These are phyloP conservation scores for Pelargonium myrrhifolium DNA, from an alignment of 441 rosid genomes.

Conservation along the genomic window DNA sequence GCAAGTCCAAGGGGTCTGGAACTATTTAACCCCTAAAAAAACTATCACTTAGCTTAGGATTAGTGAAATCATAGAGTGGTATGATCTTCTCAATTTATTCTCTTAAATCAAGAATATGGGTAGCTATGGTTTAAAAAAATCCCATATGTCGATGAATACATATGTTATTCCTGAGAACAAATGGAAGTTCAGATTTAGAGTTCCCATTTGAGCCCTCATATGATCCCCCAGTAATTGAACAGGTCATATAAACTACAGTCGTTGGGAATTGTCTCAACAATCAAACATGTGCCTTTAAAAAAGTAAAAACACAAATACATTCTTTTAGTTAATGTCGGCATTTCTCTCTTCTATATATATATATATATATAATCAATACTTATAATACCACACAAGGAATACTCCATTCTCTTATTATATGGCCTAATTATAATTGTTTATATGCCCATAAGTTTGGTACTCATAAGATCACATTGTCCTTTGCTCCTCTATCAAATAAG, in stretches of 20 bases:
- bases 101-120: neutral
- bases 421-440: neutral
- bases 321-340: neutral
- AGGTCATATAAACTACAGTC: too few relatives aligned
- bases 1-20: too few relatives aligned
- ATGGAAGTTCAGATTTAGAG: neutral
- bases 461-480: too few relatives aligned
- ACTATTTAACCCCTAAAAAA: too few relatives aligned
- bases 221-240: neutral
- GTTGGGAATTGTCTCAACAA: neutral
- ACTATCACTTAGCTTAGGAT: neutral
- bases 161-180: neutral
- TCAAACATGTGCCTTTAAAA: neutral
- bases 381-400: too few relatives aligned
- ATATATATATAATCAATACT: too few relatives aligned
- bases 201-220: neutral
- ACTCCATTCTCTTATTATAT: too few relatives aligned
- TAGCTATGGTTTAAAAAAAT: neutral
- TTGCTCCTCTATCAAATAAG: too few relatives aligned
- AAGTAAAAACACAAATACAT: neutral
- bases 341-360: neutral
- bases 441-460: too few relatives aligned
- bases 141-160: neutral
- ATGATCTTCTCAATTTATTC: neutral
- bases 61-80: neutral